Evolutionary conservation across 176 grass and related monocot species (phyloP).

Genomic region (Carex scoparia): DNA sequence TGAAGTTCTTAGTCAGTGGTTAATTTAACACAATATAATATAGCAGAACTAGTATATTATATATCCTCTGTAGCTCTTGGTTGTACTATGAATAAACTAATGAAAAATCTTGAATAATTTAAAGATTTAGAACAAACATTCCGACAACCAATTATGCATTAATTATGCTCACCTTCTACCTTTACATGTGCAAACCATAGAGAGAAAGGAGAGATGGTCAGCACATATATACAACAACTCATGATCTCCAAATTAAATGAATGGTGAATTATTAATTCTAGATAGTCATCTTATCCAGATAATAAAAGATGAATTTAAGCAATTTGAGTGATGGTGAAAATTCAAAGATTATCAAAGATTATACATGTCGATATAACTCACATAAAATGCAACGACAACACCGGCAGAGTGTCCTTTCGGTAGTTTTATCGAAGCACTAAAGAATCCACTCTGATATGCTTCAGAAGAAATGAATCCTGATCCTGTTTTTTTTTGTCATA

Average conservation of each 20-base stretch:
- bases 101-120: conserved; percentile 20
- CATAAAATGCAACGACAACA: conserved; percentile 86
- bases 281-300: not conserved
- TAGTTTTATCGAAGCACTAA: conserved; percentile 76
- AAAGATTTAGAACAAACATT: conserved; percentile 15
- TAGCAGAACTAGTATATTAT: not conserved
- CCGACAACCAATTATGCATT: conserved; percentile 14
- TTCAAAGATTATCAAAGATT: not conserved
- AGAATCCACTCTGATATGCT: conserved; percentile 68
- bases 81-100: conserved; percentile 13
- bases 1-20: not conserved
- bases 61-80: not conserved
- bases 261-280: not conserved
- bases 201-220: not conserved
- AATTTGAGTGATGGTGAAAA: not conserved
- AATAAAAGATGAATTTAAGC: not conserved
- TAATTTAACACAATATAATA: not conserved
- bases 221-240: not conserved
- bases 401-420: conserved; percentile 70
- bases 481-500: conserved; percentile 27
- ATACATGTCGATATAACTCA: conserved; percentile 25
- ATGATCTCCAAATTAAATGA: not conserved
- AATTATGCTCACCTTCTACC: not conserved
- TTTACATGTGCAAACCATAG: not conserved
- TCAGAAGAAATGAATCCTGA: conserved; percentile 83